These are phyloP conservation scores for Astrothelium subdiscretum DNA, from an alignment of 495 filamentous ascomycete species.

Conservation along the genomic window DNA sequence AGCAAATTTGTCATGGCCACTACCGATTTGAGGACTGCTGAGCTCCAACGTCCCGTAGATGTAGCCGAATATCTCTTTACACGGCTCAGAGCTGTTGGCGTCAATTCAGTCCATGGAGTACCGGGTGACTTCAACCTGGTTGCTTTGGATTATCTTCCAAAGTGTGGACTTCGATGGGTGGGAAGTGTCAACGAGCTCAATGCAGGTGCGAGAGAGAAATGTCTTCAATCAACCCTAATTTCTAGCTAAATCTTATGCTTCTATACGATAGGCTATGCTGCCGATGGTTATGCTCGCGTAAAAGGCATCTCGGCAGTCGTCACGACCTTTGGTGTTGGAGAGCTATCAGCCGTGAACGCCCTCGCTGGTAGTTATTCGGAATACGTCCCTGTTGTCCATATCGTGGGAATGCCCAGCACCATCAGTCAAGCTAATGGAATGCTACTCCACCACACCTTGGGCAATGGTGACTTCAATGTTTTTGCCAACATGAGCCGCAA, in stretches of 20 bases:
- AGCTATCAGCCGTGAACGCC: conserved; percentile 57
- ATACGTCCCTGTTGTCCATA: conserved; percentile 66
- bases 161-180: conserved; percentile 49
- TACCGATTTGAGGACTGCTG: conserved; percentile 1
- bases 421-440: conserved; percentile 47
- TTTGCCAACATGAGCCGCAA: conserved; percentile 65
- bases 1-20: not conserved
- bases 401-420: conserved; percentile 61
- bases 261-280: conserved; percentile 47
- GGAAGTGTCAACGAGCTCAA: conserved; percentile 62
- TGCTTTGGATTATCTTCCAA: conserved; percentile 51
- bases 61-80: conserved; percentile 23
- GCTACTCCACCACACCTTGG: conserved; percentile 87
- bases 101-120: conserved; percentile 24
- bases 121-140: conserved; percentile 15
- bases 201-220: conserved; percentile 36
- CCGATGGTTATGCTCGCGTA: conserved; percentile 59
- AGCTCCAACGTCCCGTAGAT: conserved; percentile 6
- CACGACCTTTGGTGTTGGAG: conserved; percentile 61
- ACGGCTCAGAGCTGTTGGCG: conserved; percentile 24
- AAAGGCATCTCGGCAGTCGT: conserved; percentile 55
- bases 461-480: conserved; percentile 81
- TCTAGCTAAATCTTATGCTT: not conserved
- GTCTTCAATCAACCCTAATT: not conserved
- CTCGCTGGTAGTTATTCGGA: conserved; percentile 62